phyloP scores from a whole-genome alignment of 345 rosid genomes.

The Brassica rapa region DNA sequence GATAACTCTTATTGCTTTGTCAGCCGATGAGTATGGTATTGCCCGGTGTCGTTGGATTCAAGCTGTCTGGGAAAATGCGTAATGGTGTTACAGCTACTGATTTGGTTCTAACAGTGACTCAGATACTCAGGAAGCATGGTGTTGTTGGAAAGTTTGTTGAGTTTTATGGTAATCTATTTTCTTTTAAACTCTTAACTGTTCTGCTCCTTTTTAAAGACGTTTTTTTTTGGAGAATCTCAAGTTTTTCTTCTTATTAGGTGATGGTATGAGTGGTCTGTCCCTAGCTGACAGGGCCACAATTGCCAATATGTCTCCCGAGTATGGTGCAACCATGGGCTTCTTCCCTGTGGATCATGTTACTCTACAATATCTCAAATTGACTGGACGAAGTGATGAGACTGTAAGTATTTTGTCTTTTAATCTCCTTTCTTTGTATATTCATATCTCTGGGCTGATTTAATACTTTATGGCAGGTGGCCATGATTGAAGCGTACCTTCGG shows the following conservation, averaged over 20 bases:
- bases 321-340: constrained; percentile 98
- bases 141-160: constrained; percentile 98
- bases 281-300: constrained; percentile 97
- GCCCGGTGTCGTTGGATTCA: constrained; percentile 96
- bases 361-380: constrained; percentile 74
- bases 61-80: constrained; percentile 69
- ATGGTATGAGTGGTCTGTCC: constrained; percentile 88
- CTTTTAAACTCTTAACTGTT: not conserved
- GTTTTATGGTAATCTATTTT: constrained; percentile 72
- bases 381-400: constrained; percentile 83
- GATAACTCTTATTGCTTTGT: not conserved
- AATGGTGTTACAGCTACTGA: constrained; percentile 95
- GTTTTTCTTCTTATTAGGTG: constrained; percentile 52
- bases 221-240: constrained; percentile 2
- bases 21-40: constrained; percentile 99
- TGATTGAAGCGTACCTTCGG: constrained; percentile 88
- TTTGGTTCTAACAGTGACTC: constrained; percentile 91
- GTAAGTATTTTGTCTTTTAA: constrained; percentile 49
- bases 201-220: not conserved
- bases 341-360: constrained; percentile 96
- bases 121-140: constrained; percentile 93
- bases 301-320: constrained; percentile 98
- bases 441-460: constrained; percentile 5
- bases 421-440: not conserved
- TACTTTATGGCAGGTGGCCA: constrained; percentile 30